Percentiles rank a stretch among this genome's conserved stretches.
These are phyloP conservation scores for Anthoceros angustus DNA, from an alignment of 225 moss, liverwort and hornwort genomes.

Conservation along the genomic window DNA sequence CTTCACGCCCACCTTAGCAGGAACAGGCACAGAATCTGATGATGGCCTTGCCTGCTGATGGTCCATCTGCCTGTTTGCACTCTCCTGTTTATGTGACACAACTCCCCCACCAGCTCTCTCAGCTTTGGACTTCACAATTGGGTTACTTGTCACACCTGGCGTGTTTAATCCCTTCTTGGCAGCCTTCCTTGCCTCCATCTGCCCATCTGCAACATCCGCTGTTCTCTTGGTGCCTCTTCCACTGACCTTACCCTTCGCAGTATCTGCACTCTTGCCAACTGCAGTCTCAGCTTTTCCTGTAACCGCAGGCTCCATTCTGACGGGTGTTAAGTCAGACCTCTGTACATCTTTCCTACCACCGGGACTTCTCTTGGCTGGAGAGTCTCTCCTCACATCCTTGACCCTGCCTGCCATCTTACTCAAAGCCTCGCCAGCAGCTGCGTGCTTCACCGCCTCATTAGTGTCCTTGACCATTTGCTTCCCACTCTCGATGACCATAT, in stretches of 20 bases:
- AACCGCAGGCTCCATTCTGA: not conserved
- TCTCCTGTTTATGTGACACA: not conserved
- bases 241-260: not conserved
- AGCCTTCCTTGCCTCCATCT: not conserved
- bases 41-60: not conserved
- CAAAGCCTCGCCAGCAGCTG: not conserved
- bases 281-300: not conserved
- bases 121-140: not conserved
- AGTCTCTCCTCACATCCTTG: not conserved
- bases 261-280: not conserved
- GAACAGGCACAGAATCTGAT: conserved; percentile 8
- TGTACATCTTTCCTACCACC: not conserved
- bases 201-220: not conserved
- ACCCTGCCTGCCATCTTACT: not conserved
- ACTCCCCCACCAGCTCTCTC: not conserved
- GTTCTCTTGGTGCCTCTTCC: not conserved
- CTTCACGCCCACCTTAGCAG: conserved; percentile 43
- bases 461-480: not conserved
- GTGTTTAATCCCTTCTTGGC: not conserved
- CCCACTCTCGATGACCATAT: not conserved
- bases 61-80: not conserved
- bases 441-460: not conserved
- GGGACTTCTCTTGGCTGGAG: not conserved
- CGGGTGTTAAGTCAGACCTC: not conserved
- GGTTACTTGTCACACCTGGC: not conserved